Evolutionary conservation across 2,329 filamentous ascomycete species (phyloP).

Genomic region (Sporothrix inflata): DNA sequence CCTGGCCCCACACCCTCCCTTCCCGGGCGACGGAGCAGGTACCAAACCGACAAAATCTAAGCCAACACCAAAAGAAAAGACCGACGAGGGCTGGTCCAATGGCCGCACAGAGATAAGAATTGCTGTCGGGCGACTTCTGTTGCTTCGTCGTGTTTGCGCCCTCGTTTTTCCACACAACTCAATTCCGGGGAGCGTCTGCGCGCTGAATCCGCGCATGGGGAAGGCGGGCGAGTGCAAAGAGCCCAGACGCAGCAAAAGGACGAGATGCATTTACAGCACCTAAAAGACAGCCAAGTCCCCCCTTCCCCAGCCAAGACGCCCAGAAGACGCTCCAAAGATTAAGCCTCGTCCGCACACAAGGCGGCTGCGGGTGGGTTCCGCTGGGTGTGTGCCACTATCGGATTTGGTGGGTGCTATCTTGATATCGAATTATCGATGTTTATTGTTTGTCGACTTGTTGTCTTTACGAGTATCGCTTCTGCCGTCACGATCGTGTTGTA

Average conservation of each 20-base stretch:
- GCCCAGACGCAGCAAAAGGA: constrained; percentile 4
- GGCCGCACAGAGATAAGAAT: constrained; percentile 9
- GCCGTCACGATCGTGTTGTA: not conserved
- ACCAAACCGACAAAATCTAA: not conserved
- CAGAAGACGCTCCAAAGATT: not conserved
- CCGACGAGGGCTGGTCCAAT: constrained; percentile 5
- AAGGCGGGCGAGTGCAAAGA: not conserved
- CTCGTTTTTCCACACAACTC: not conserved
- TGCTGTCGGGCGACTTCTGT: not conserved
- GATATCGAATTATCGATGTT: not conserved
- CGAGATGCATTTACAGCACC: too few relatives aligned
- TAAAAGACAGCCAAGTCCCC: not conserved
- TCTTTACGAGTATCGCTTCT: not conserved
- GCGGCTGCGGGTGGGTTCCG: not conserved
- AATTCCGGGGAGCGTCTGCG: not conserved
- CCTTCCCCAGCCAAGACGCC: constrained; percentile 5
- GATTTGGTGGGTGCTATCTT: not conserved
- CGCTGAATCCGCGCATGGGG: constrained; percentile 1
- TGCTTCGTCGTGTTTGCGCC: not conserved
- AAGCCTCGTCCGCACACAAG: not conserved
- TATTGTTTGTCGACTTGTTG: not conserved
- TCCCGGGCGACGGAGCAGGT: not conserved
- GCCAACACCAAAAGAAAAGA: constrained; percentile 5
- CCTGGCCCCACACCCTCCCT: constrained; percentile 15
- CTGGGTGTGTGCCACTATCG: not conserved